These are phyloP conservation scores for Trichoderma pleuroti DNA, from an alignment of 2,329 filamentous ascomycete species.

Conservation along the genomic window DNA sequence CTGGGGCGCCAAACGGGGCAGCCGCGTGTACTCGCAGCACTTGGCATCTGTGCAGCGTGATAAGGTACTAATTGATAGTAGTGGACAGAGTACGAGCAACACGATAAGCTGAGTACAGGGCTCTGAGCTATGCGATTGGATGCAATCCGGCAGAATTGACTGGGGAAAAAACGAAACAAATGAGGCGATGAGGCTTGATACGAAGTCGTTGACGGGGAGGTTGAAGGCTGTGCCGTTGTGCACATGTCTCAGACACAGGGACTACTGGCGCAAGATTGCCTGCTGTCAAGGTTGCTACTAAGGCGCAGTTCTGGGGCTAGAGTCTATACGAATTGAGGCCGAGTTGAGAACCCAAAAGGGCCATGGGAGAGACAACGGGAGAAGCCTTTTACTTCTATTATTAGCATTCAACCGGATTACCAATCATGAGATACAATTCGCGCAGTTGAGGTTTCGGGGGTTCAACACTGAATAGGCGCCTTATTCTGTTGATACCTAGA, in stretches of 20 bases:
- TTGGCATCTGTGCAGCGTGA: background rate
- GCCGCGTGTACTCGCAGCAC: background rate
- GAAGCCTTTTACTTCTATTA: background rate
- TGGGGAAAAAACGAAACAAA: background rate
- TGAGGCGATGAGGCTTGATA: background rate
- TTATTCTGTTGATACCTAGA: background rate
- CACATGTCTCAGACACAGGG: background rate
- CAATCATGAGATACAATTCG: background rate
- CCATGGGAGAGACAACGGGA: background rate
- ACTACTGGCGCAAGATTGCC: background rate
- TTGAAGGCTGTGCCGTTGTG: conserved; percentile 1
- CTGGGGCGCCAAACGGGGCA: conserved; percentile 41
- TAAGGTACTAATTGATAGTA: background rate
- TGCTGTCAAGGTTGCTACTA: background rate
- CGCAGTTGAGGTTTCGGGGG: background rate
- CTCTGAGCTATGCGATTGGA: background rate
- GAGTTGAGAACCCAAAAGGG: background rate
- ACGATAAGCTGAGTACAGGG: background rate
- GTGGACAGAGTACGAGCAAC: background rate
- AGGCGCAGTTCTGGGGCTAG: background rate
- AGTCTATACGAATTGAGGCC: background rate
- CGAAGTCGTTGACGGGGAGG: background rate
- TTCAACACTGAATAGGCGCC: background rate
- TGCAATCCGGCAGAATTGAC: background rate
- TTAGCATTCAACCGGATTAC: background rate